phyloP scores from a whole-genome alignment of 768 basidiomycete genomes.

The Tulasnella sp. region DNA sequence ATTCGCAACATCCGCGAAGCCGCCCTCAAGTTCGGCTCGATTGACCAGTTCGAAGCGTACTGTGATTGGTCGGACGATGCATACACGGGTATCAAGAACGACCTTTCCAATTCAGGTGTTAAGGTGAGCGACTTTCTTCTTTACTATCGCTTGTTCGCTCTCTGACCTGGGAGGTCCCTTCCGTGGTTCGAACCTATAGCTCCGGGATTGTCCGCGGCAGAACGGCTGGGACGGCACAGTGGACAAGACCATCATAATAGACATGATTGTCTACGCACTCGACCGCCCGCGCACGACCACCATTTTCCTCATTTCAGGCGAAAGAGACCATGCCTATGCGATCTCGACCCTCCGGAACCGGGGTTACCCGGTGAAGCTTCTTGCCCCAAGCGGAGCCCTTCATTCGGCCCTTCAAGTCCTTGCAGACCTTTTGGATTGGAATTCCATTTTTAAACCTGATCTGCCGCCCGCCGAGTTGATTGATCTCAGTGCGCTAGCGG shows the following conservation, averaged over 20 bases:
- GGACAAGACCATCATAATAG: slow-evolving; percentile 51
- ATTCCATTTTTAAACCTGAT: background rate
- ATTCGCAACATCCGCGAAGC: background rate
- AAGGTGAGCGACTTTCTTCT: background rate
- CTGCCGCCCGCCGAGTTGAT: background rate
- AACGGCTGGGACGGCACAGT: slow-evolving; percentile 31
- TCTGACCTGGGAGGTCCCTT: background rate
- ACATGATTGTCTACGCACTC: slow-evolving; percentile 57
- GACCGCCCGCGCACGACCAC: slow-evolving; percentile 49
- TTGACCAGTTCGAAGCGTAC: background rate
- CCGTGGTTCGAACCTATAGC: slow-evolving; percentile 15
- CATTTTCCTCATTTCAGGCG: slow-evolving; percentile 55
- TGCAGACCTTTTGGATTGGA: background rate
- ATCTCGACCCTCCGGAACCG: slow-evolving; percentile 50
- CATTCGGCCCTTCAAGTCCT: background rate
- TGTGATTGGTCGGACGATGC: background rate
- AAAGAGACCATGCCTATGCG: slow-evolving; percentile 59
- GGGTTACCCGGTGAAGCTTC: slow-evolving; percentile 44
- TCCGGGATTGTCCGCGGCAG: slow-evolving; percentile 16
- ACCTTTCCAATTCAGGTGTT: background rate
- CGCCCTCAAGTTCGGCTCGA: background rate
- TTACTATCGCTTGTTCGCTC: background rate
- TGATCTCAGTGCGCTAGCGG: background rate
- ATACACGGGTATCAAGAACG: background rate
- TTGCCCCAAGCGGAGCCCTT: slow-evolving; percentile 30